Conservation (phyloP, 2,329 filamentous ascomycete genomes). For the Emmonsia crescens region DNA sequence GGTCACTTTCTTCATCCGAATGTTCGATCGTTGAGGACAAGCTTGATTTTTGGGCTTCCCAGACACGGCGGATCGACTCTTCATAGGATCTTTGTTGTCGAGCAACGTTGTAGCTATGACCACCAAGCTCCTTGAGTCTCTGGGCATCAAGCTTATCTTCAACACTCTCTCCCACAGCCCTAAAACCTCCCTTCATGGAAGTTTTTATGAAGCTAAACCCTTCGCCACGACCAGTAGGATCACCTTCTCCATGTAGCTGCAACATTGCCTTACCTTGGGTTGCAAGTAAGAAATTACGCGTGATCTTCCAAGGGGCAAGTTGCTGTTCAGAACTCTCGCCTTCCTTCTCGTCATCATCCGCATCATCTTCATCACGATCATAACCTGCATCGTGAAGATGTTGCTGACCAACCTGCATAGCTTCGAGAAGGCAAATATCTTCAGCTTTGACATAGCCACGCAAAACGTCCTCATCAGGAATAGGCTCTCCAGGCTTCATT, state of each 20-base stretch:
- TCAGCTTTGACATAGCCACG: slow-evolving; percentile 88
- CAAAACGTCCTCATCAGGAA: slow-evolving; percentile 71
- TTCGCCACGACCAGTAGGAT: slow-evolving; percentile 84
- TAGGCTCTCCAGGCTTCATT: slow-evolving; percentile 57
- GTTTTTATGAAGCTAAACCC: slow-evolving; percentile 97
- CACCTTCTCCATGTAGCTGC: slow-evolving; percentile 83
- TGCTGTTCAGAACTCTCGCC: slow-evolving; percentile 73
- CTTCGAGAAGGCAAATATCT: slow-evolving; percentile 86
- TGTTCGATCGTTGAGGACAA: slow-evolving; percentile 63
- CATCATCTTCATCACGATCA: slow-evolving; percentile 56
- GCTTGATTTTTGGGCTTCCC: slow-evolving; percentile 74
- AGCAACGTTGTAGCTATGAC: slow-evolving; percentile 95
- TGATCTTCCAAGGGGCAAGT: slow-evolving; percentile 91
- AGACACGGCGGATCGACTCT: slow-evolving; percentile 81
- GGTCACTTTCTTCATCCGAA: slow-evolving; percentile 61
- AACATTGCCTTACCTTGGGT: slow-evolving; percentile 95
- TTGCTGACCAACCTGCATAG: slow-evolving; percentile 91
- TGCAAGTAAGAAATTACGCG: slow-evolving; percentile 91
- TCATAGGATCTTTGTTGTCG: slow-evolving; percentile 88
- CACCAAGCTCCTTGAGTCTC: slow-evolving; percentile 55
- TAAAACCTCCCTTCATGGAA: slow-evolving; percentile 97
- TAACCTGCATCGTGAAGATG: slow-evolving; percentile 87
- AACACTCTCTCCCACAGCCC: slow-evolving; percentile 77
- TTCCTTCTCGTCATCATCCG: slow-evolving; percentile 54
- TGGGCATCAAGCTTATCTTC: slow-evolving; percentile 80